Conservation (phyloP, 257 asterid species). For the Penstemon newberryi region DNA sequence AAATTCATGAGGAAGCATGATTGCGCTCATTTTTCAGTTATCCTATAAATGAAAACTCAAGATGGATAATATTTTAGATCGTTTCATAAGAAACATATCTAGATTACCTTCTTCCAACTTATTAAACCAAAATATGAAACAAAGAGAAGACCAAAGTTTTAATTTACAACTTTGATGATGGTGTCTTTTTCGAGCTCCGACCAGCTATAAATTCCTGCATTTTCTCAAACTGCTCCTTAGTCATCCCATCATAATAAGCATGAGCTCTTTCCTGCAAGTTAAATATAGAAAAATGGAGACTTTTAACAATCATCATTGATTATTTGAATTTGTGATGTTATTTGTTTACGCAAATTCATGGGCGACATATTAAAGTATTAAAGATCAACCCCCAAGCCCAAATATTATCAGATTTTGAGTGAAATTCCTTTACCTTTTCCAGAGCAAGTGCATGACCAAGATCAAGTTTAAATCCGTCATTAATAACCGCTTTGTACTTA, state of each 20-base stretch:
- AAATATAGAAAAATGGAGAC: neutral
- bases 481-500: constrained; percentile 79
- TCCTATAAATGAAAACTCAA: too few relatives aligned
- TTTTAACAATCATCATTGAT: too few relatives aligned
- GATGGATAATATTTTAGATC: too few relatives aligned
- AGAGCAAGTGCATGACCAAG: constrained; percentile 72
- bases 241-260: constrained; percentile 79
- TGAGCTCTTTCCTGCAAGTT: constrained; percentile 82
- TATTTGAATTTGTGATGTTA: too few relatives aligned
- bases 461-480: constrained; percentile 80
- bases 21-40: too few relatives aligned
- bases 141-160: neutral
- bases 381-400: too few relatives aligned
- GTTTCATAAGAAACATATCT: constrained; percentile 5
- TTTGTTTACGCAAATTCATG: too few relatives aligned
- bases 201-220: constrained; percentile 90
- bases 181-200: constrained; percentile 59
- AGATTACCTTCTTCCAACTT: neutral
- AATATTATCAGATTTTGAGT: too few relatives aligned
- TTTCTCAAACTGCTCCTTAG: constrained; percentile 80
- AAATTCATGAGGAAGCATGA: too few relatives aligned
- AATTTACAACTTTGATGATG: constrained; percentile 71
- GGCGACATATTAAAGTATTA: too few relatives aligned
- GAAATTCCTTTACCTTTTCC: constrained; percentile 65
- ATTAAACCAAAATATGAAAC: constrained; percentile 8